phyloP scores from a whole-genome alignment of 495 filamentous ascomycete species.

The Aspergillus sclerotioniger region DNA sequence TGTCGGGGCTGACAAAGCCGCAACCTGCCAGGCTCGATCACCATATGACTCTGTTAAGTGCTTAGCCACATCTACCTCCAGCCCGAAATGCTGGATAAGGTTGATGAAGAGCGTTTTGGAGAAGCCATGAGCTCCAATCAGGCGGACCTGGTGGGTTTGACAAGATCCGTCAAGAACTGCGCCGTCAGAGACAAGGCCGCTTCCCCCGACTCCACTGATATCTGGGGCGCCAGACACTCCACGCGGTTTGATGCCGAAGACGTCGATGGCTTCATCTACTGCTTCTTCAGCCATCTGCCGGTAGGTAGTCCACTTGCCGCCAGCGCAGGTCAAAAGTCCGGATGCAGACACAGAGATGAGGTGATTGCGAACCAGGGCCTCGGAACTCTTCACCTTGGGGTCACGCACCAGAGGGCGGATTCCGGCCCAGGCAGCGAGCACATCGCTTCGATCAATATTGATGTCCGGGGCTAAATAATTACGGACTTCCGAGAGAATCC shows the following conservation, averaged over 20 bases:
- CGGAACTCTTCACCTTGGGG: constrained; percentile 88
- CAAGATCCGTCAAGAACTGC: constrained; percentile 79
- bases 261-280: constrained; percentile 82
- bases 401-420: constrained; percentile 93
- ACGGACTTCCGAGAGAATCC: constrained; percentile 91
- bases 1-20: constrained; percentile 77
- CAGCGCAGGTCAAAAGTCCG: constrained; percentile 90
- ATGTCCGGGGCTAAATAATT: constrained; percentile 91
- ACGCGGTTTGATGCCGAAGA: constrained; percentile 67
- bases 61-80: constrained; percentile 93
- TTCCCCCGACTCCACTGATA: constrained; percentile 72
- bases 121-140: constrained; percentile 92
- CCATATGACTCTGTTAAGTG: constrained; percentile 89
- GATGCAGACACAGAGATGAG: constrained; percentile 82
- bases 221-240: constrained; percentile 61
- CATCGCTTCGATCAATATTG: constrained; percentile 88
- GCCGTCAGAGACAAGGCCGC: constrained; percentile 63
- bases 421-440: constrained; percentile 93
- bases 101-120: constrained; percentile 97
- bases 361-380: constrained; percentile 94
- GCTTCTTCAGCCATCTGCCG: constrained; percentile 98
- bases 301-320: constrained; percentile 99
- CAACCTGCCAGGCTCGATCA: constrained; percentile 94
- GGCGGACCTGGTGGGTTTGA: constrained; percentile 85
- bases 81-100: constrained; percentile 92